Base-by-base conservation (phyloP, 768 basidiomycete species). In the Trichaptum fuscoviolaceum region DNA sequence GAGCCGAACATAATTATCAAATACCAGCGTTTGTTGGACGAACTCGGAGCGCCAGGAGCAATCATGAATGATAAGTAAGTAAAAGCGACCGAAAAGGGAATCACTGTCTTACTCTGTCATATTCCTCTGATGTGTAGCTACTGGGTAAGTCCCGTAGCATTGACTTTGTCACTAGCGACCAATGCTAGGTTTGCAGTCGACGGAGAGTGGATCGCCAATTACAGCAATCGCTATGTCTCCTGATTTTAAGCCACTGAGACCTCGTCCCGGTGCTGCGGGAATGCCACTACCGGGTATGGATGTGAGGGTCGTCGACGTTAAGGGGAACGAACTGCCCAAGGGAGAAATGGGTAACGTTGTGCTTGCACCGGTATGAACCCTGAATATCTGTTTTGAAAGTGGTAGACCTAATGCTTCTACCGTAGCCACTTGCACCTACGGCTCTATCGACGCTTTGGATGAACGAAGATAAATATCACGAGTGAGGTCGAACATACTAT, bases 1-100 rank as follows among this genome's bases (percentile, higher is more conserved):
- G 59, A 61, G 23, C 59, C 59, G 59, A 61, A 61, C 24, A 61
- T 61, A 12, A 61, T 61, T 18, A 61, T 25, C 24, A 61, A 61
- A 34, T 61, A 61, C 18, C 59, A 61, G 23, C 25, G 25, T 17
- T 17, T 61, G 30, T 61, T 61, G 59, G 59, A 61, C 15, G 15
- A 5, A 18, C 59, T 61, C 3, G 59, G 59, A 25, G 59, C 59
- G 12, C 24, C 24, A 20, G 59, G 59, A 9, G 59, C 59, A 34
- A 61, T 61, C 15, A 34, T 61, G 25, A 34, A 61, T 20, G 59
- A 61, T 34, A 61, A 61, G 59, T 61, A 17, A 17, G 59, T 61
- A 3, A 17, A 25, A 4, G 9, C 9, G n/a, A 58, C 57, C 7
- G 4, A 3, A 26, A 3, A 58, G 20, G 20, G 20, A 58, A 26